Base-by-base conservation (phyloP, 1,284 basidiomycete genomes). In the Termitomyces sp. region DNA sequence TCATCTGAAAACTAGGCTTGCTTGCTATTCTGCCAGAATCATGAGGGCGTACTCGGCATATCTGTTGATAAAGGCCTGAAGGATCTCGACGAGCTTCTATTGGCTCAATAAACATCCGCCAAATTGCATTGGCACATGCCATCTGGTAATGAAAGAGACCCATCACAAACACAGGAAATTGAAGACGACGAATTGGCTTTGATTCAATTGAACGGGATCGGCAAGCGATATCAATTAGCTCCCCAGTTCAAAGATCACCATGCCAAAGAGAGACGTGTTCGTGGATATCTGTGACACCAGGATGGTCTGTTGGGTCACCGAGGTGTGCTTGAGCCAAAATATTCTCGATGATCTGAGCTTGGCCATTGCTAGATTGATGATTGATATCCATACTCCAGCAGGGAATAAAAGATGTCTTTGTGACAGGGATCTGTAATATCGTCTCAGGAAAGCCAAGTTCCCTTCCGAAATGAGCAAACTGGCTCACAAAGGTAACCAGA, bases 81-180 rank as follows among this genome's bases (percentile, higher is more conserved):
- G 50, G 18, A 42, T 68, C 66, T 0, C 21, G 14, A 3, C 56
- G 53, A 0, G 58, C 55, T 8, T 43, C 30, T 8, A 53, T 54
- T 0, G 58, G 62, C 10, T 55, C 34, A 13, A 69, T 58, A 5
- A 61, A 62, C 0, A 66, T 58, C 3, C 61, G 49, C 65, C 66
- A 72, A 0, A 72, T 44, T 0, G 68, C 61, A 46, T 72, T 67
- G 0, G 62, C 63, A 13, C 60, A 62, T 0, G 68, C 69, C 72
- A 72, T 72, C 56, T 68, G 65, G 18, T 66, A 53, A 39, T 73
- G 70, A 37, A 73, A 72, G 3, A 69, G 53, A 0, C 70, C 70
- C 5, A 62, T 45, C 1, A 69, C 51, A 43, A 64, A 66, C 4
- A 68, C 53, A 2, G 68, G 56, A 30, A 53, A 62, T 46, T 68